Percentiles rank a stretch among this genome's conserved stretches.
Conservation (phyloP, 371 early-diverging fungal genomes). For the Rhizopus delemar region DNA sequence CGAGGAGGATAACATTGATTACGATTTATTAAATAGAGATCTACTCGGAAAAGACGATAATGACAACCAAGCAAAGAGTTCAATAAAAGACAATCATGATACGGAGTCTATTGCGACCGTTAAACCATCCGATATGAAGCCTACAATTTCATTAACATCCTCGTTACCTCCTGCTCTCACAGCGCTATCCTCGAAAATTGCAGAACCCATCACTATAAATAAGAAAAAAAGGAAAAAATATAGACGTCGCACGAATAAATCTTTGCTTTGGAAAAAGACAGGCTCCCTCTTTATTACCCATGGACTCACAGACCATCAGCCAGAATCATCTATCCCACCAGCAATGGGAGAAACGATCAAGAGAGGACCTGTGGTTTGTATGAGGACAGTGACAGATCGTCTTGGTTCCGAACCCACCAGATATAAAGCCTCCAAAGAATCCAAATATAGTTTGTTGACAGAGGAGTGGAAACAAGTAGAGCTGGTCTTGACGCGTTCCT, state of each 20-base stretch:
- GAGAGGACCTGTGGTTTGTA: slow-evolving; percentile 32
- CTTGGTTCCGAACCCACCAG: slow-evolving; percentile 25
- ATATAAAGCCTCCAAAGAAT: slow-evolving; percentile 37
- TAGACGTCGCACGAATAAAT: neutral
- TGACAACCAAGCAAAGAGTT: neutral
- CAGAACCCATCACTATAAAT: neutral
- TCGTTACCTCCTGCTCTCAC: neutral
- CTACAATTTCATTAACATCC: neutral
- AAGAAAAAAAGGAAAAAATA: neutral
- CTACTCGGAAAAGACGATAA: neutral
- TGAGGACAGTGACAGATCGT: slow-evolving; percentile 17
- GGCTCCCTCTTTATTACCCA: slow-evolving; percentile 28
- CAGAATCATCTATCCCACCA: neutral
- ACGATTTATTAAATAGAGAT: neutral
- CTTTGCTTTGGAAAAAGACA: slow-evolving; percentile 28
- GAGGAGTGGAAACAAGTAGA: slow-evolving; percentile 43
- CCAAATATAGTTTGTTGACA: slow-evolving; percentile 18
- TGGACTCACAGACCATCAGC: slow-evolving; percentile 3
- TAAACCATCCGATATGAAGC: slow-evolving; percentile 2
- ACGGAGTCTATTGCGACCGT: slow-evolving; percentile 15
- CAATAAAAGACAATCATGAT: neutral
- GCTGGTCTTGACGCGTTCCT: slow-evolving; percentile 23
- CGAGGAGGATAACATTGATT: slow-evolving; percentile 15
- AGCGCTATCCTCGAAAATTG: neutral
- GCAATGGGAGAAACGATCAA: slow-evolving; percentile 22